phyloP scores from a whole-genome alignment of 2,329 filamentous ascomycete genomes.

The Fusarium transvaalense region DNA sequence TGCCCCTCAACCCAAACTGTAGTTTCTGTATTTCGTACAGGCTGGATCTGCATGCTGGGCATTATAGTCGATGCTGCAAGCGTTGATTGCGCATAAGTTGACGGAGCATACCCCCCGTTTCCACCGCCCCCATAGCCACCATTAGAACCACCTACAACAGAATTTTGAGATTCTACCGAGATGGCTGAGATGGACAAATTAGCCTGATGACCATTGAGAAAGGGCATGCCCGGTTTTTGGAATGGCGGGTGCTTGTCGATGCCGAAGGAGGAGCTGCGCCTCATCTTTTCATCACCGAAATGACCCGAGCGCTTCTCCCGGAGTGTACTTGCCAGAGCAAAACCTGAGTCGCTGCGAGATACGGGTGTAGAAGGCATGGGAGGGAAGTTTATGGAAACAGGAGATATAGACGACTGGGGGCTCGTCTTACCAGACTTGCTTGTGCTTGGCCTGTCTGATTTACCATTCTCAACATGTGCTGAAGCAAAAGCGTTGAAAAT shows the following conservation, averaged over 20 bases:
- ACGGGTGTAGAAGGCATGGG: slow-evolving; percentile 80
- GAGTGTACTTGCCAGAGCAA: slow-evolving; percentile 85
- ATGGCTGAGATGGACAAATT: slow-evolving; percentile 71
- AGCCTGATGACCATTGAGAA: slow-evolving; percentile 73
- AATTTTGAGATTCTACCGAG: slow-evolving; percentile 75
- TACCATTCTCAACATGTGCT: slow-evolving; percentile 74
- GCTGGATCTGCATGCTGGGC: slow-evolving; percentile 85
- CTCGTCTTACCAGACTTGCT: slow-evolving; percentile 73
- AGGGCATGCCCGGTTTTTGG: slow-evolving; percentile 79
- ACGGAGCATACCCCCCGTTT: slow-evolving; percentile 77
- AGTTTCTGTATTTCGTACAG: slow-evolving; percentile 81
- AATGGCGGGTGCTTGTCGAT: slow-evolving; percentile 77
- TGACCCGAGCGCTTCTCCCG: slow-evolving; percentile 95
- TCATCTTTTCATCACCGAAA: slow-evolving; percentile 81
- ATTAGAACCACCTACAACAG: slow-evolving; percentile 63
- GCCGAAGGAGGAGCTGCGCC: slow-evolving; percentile 93
- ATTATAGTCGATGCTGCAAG: slow-evolving; percentile 87
- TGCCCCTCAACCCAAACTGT: slow-evolving; percentile 89
- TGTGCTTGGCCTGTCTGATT: slow-evolving; percentile 82
- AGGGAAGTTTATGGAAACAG: slow-evolving; percentile 82
- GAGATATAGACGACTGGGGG: slow-evolving; percentile 76
- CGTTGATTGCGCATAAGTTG: slow-evolving; percentile 87
- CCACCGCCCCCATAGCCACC: slow-evolving; percentile 48
- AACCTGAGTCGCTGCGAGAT: slow-evolving; percentile 93
- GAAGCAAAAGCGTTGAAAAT: slow-evolving; percentile 94